A percentile compares a stretch with the other conserved stretches of the same genome.
Conservation (phyloP, 495 filamentous ascomycete genomes). For the Aspergillus saccharolyticus region DNA sequence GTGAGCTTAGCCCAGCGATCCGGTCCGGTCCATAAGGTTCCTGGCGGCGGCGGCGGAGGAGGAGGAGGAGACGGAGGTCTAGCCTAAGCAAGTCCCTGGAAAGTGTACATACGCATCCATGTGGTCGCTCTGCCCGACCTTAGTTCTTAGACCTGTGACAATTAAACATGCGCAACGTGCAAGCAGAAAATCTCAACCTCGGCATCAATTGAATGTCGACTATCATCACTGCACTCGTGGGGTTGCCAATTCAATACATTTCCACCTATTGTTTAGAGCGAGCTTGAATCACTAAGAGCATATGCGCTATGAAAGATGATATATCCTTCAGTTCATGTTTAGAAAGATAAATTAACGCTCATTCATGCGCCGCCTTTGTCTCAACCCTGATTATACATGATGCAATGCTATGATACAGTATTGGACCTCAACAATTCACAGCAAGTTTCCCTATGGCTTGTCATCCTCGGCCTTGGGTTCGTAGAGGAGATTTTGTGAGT, state of each 20-base stretch:
- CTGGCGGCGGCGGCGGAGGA: neutral
- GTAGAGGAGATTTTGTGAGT: conserved; percentile 27
- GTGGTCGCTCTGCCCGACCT: too few species aligned
- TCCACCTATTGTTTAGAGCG: too few species aligned
- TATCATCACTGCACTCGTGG: too few species aligned
- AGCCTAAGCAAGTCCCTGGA: neutral
- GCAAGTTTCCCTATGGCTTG: neutral
- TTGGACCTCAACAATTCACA: neutral
- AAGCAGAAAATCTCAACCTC: too few species aligned
- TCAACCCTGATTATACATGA: neutral
- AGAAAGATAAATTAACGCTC: neutral
- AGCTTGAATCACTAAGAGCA: too few species aligned
- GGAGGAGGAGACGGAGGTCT: neutral
- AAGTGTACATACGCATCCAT: too few species aligned
- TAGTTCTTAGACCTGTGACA: too few species aligned
- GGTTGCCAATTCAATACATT: too few species aligned
- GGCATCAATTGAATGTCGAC: too few species aligned
- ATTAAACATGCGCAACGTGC: too few species aligned
- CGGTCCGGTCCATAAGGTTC: neutral
- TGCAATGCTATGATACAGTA: neutral
- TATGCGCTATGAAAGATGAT: neutral
- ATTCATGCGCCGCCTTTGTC: neutral
- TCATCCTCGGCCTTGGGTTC: conserved; percentile 1
- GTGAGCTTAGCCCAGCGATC: conserved; percentile 1
- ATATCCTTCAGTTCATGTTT: neutral